Percentiles rank a stretch among this genome's conserved stretches.
Conservation (phyloP, 257 asterid genomes). For the Oldenlandia corymbosa region DNA sequence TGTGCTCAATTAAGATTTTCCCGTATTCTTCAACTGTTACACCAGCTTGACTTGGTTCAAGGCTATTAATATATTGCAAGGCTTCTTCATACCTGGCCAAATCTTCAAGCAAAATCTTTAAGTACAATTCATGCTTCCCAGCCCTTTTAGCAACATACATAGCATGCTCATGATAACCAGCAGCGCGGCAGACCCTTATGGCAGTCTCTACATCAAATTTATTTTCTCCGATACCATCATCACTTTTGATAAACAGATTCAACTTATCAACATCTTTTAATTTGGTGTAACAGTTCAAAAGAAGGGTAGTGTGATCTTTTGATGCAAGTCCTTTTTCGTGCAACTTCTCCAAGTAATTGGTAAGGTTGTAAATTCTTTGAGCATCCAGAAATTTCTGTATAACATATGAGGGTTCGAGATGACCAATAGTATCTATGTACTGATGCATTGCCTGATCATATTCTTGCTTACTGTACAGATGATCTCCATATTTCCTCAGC, state of each 20-base stretch:
- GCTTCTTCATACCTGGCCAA: constrained; percentile 90
- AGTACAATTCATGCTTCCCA: constrained; percentile 90
- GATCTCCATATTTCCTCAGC: constrained; percentile 91
- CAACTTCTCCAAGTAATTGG: constrained; percentile 88
- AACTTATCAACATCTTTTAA: constrained; percentile 91
- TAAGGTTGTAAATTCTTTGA: constrained; percentile 84
- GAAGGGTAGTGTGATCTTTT: constrained; percentile 91
- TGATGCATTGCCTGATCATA: constrained; percentile 95
- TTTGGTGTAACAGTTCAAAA: constrained; percentile 91
- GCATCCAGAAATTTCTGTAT: constrained; percentile 97
- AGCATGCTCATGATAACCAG: constrained; percentile 96
- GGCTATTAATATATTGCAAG: constrained; percentile 74
- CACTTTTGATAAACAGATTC: constrained; percentile 73
- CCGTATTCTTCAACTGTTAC: constrained; percentile 91
- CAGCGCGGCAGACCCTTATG: constrained; percentile 92
- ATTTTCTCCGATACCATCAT: constrained; percentile 73
- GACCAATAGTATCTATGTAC: constrained; percentile 80
- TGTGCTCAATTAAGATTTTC: constrained; percentile 82
- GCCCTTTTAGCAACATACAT: constrained; percentile 96
- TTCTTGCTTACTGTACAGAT: constrained; percentile 71
- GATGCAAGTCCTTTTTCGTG: constrained; percentile 95
- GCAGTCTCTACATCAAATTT: constrained; percentile 97
- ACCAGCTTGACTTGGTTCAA: constrained; percentile 96
- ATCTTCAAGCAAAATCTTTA: constrained; percentile 95
- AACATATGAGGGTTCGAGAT: constrained; percentile 93